phyloP scores from a whole-genome alignment of 768 basidiomycete genomes.

The Tulasnella calospora region DNA sequence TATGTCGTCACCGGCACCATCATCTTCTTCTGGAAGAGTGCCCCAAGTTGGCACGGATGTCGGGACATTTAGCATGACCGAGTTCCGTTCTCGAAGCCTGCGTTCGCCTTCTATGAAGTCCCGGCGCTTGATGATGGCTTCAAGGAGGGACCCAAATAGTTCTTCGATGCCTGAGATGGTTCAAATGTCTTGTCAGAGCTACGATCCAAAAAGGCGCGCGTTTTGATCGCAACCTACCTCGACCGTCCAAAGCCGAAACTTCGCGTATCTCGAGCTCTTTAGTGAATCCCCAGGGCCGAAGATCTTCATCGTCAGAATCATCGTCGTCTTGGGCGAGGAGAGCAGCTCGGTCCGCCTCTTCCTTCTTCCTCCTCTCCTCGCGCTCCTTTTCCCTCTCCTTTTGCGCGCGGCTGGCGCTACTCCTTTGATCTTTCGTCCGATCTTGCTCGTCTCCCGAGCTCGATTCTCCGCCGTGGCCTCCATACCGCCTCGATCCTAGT shows the following conservation, averaged over 20 bases:
- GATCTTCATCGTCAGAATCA: conserved; percentile 30
- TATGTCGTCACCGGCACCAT: background rate
- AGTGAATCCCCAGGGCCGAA: conserved; percentile 59
- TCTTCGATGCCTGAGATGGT: conserved; percentile 60
- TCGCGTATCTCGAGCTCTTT: conserved; percentile 83
- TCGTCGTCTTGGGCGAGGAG: conserved; percentile 53
- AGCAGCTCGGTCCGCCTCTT: conserved; percentile 52
- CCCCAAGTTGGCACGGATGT: conserved; percentile 10
- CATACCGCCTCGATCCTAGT: background rate
- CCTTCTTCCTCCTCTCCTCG: conserved; percentile 46
- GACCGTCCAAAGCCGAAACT: conserved; percentile 85
- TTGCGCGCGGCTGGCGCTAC: conserved; percentile 1
- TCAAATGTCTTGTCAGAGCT: conserved; percentile 28
- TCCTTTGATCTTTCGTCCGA: conserved; percentile 10
- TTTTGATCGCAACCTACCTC: conserved; percentile 46
- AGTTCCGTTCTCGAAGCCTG: conserved; percentile 72
- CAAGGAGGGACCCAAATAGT: conserved; percentile 74
- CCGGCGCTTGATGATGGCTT: conserved; percentile 70
- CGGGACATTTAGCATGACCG: conserved; percentile 55
- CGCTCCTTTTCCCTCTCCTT: conserved; percentile 47
- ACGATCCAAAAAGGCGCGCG: conserved; percentile 1
- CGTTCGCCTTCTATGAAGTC: conserved; percentile 79
- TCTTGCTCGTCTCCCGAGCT: conserved; percentile 14
- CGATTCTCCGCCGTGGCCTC: background rate
- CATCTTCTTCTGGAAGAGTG: conserved; percentile 16